phyloP scores from a whole-genome alignment of 1,284 basidiomycete genomes.

The Leucoagaricus sp. region DNA sequence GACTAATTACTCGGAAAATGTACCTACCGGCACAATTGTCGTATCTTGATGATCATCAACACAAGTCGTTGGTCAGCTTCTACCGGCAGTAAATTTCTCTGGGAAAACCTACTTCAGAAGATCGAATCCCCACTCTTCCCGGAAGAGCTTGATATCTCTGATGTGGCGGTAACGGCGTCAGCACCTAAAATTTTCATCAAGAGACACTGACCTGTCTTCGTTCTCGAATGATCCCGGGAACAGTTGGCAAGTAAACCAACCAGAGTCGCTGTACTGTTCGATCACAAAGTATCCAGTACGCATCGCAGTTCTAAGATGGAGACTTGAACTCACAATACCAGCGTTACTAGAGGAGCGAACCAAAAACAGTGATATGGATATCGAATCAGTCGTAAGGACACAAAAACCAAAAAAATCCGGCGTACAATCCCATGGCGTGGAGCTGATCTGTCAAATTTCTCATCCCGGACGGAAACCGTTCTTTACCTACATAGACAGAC shows the following conservation, averaged over 20 bases:
- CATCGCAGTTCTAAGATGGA: background rate
- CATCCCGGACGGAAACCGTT: conserved; percentile 54
- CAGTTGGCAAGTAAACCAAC: conserved; percentile 50
- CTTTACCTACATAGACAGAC: conserved; percentile 43
- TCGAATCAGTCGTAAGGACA: no score
- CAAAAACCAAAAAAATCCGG: no score
- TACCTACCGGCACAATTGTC: conserved; percentile 54
- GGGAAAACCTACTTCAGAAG: conserved; percentile 50
- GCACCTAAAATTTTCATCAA: no score
- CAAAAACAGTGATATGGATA: background rate
- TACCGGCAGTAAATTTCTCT: background rate
- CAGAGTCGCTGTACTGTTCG: conserved; percentile 46
- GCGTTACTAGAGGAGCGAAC: conserved; percentile 39
- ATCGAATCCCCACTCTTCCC: conserved; percentile 60
- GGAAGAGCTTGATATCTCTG: conserved; percentile 50
- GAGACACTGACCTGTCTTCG: conserved; percentile 36
- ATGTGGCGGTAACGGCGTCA: no score
- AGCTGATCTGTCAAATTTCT: conserved; percentile 50
- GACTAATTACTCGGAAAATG: background rate
- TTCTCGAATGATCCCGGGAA: conserved; percentile 53
- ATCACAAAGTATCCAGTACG: background rate
- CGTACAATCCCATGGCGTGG: conserved; percentile 54
- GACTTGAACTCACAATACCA: conserved; percentile 43
- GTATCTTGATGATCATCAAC: conserved; percentile 40
- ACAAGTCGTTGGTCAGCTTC: background rate